A percentile compares a stretch with the other conserved stretches of the same genome.
Conservation (phyloP, 768 basidiomycete genomes). For the Suillus lakei region DNA sequence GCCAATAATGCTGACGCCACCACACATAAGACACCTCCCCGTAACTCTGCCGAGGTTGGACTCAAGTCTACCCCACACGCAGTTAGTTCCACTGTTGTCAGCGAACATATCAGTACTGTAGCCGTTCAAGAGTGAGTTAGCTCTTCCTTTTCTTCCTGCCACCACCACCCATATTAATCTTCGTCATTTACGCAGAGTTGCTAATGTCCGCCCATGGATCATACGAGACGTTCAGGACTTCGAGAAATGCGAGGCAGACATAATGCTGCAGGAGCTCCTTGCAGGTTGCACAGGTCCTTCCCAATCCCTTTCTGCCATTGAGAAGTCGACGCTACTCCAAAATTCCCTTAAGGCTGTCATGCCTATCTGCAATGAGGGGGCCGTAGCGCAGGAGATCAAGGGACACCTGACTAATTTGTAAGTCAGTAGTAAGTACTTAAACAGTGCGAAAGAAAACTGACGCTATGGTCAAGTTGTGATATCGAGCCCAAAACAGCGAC, state of each 20-base stretch:
- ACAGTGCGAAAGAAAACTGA: background rate
- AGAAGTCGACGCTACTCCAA: background rate
- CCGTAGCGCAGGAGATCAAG: background rate
- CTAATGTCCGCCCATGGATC: background rate
- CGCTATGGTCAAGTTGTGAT: background rate
- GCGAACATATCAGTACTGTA: background rate
- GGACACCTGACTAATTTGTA: background rate
- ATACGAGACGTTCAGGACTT: background rate
- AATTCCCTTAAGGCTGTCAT: background rate
- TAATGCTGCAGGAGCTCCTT: conserved; percentile 2
- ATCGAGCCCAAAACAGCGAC: too few species aligned
- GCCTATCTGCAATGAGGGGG: background rate
- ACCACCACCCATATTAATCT: background rate
- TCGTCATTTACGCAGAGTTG: background rate
- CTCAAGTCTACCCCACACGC: conserved; percentile 3
- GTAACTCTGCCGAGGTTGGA: background rate
- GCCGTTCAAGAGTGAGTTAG: background rate
- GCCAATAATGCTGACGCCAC: background rate
- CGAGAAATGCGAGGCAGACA: background rate
- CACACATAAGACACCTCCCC: background rate
- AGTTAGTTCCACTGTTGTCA: background rate
- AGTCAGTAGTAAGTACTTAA: background rate
- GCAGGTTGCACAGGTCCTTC: background rate
- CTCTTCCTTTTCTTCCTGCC: background rate
- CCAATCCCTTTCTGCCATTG: background rate